These are phyloP conservation scores for Alternaria alternata DNA, from an alignment of 2,329 filamentous ascomycete species.

Conservation along the genomic window DNA sequence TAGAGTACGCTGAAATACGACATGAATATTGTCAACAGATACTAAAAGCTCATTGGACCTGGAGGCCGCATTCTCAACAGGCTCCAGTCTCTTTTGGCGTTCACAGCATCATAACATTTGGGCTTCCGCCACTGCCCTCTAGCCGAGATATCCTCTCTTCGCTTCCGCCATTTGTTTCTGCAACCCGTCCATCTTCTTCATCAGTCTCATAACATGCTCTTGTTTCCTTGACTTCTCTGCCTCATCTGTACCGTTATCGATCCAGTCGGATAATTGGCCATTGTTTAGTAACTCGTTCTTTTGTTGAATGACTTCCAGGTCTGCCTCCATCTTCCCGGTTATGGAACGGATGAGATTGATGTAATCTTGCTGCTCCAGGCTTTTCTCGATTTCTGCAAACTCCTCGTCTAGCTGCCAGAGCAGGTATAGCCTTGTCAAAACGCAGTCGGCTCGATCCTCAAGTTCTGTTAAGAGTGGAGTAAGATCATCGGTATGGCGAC, in stretches of 20 bases:
- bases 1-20: neutral
- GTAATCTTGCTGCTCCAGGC: slow-evolving; percentile 1
- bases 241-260: neutral
- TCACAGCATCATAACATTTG: neutral
- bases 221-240: slow-evolving; percentile 7
- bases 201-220: neutral
- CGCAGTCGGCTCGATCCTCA: slow-evolving; percentile 3
- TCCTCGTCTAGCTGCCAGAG: slow-evolving; percentile 3
- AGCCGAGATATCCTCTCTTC: neutral
- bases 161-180: slow-evolving; percentile 6
- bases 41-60: neutral
- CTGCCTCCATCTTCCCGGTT: slow-evolving; percentile 6
- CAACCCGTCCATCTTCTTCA: slow-evolving; percentile 3
- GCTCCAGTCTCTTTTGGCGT: neutral
- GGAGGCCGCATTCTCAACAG: too few species aligned
- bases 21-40: neutral
- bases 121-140: neutral
- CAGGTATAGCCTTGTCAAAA: slow-evolving; percentile 10
- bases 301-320: slow-evolving; percentile 5
- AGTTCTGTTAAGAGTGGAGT: slow-evolving; percentile 2
- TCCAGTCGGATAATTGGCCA: slow-evolving; percentile 9
- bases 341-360: slow-evolving; percentile 5
- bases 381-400: neutral
- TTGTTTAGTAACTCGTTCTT: slow-evolving; percentile 5
- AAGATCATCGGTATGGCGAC: neutral